Conservation (phyloP, 257 asterid genomes). For the Scutellaria minor region DNA sequence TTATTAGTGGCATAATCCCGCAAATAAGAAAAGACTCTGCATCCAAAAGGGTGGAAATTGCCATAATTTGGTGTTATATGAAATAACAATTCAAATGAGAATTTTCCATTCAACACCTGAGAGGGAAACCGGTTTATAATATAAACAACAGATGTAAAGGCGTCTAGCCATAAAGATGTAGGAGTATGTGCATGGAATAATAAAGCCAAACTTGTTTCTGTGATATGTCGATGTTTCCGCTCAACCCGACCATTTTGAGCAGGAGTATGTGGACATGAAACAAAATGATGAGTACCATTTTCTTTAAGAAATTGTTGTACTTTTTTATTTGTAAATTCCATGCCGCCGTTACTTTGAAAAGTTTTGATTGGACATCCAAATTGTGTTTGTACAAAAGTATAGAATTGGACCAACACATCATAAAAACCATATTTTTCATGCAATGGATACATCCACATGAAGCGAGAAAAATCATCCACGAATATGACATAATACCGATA, state of each 20-base stretch:
- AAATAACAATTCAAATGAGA: not conserved
- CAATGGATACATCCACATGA: not conserved
- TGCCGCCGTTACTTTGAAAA: not conserved
- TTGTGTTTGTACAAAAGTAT: not conserved
- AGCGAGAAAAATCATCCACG: not conserved
- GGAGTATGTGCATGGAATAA: too few relatives aligned
- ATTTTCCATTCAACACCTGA: too few relatives aligned
- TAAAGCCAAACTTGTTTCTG: too few relatives aligned
- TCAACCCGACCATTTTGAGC: not conserved
- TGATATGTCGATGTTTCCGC: too few relatives aligned
- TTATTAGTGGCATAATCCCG: constrained; percentile 12
- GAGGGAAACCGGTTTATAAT: too few relatives aligned
- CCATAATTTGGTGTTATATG: not conserved
- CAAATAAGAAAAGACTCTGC: not conserved
- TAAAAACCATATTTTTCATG: not conserved
- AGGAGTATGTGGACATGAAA: not conserved
- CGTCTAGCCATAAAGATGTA: not conserved
- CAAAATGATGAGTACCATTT: not conserved
- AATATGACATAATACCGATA: not conserved
- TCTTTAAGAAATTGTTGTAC: not conserved
- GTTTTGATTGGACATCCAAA: not conserved
- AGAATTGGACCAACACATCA: not conserved
- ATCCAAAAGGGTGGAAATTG: constrained; percentile 5
- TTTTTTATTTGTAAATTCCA: too few relatives aligned
- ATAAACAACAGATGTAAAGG: too few relatives aligned